These are phyloP conservation scores for Nitzschia sp. DNA, from an alignment of 108 stramenopile species.

Conservation along the genomic window DNA sequence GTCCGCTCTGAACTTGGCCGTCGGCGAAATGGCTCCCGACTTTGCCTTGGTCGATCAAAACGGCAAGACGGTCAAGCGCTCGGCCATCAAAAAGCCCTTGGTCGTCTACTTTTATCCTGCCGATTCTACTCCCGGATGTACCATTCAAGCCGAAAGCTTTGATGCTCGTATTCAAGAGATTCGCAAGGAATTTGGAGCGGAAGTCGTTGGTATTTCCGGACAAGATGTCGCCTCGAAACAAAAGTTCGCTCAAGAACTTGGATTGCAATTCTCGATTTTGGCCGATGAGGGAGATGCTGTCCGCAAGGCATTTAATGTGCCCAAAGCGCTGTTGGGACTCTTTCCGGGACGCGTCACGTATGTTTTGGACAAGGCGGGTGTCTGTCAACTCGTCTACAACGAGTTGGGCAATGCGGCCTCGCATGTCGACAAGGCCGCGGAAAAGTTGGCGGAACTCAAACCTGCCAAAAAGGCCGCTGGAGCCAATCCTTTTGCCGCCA, in stretches of 20 bases:
- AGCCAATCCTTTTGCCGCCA: neutral
- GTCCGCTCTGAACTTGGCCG: conserved; percentile 57
- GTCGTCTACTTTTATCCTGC: conserved; percentile 87
- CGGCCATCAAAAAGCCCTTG: conserved; percentile 75
- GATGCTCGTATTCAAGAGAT: conserved; percentile 64
- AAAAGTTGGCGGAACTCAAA: conserved; percentile 58
- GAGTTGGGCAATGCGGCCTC: conserved; percentile 72
- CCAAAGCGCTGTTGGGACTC: conserved; percentile 70
- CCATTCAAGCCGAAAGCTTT: conserved; percentile 71
- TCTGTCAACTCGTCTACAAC: conserved; percentile 63
- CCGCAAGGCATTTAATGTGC: conserved; percentile 67
- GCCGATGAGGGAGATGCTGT: conserved; percentile 75
- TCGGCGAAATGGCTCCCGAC: conserved; percentile 81
- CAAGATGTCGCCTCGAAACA: conserved; percentile 79
- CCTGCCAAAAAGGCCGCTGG: too few relatives aligned
- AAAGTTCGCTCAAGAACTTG: conserved; percentile 72
- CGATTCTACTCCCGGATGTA: conserved; percentile 81
- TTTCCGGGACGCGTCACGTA: conserved; percentile 83
- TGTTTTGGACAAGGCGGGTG: conserved; percentile 71
- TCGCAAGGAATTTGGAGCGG: conserved; percentile 74
- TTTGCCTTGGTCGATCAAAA: conserved; percentile 77
- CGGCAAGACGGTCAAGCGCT: conserved; percentile 74
- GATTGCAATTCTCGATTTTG: conserved; percentile 72
- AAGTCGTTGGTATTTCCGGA: conserved; percentile 80
- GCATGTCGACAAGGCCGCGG: conserved; percentile 68